These are phyloP conservation scores for Terfezia boudieri DNA, from an alignment of 495 filamentous ascomycete species.

Conservation along the genomic window DNA sequence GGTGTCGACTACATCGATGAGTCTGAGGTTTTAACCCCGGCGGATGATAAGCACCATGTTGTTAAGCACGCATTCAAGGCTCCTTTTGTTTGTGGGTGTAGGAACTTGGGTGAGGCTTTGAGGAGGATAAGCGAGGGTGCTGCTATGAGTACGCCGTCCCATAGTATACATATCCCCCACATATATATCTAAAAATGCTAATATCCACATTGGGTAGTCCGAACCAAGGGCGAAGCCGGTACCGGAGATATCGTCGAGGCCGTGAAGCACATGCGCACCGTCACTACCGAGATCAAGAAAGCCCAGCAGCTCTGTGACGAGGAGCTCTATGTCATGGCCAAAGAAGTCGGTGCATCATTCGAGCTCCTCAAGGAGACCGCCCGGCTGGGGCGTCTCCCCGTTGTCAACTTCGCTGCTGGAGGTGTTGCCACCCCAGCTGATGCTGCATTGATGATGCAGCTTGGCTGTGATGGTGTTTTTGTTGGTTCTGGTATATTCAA, in stretches of 20 bases:
- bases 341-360: constrained; percentile 55
- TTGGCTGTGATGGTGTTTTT: constrained; percentile 95
- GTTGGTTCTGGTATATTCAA: constrained; percentile 97
- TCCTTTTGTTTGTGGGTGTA: constrained; percentile 93
- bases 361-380: constrained; percentile 68
- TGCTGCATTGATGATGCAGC: constrained; percentile 96
- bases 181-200: neutral
- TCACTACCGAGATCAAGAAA: constrained; percentile 58
- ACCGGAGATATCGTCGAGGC: constrained; percentile 98
- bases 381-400: constrained; percentile 66
- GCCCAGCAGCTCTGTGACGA: constrained; percentile 41
- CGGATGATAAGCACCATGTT: constrained; percentile 77
- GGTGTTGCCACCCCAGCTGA: constrained; percentile 91
- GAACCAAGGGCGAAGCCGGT: constrained; percentile 93
- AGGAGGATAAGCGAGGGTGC: constrained; percentile 82
- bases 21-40: constrained; percentile 87
- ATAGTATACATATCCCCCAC: neutral
- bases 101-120: constrained; percentile 85
- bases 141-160: constrained; percentile 44
- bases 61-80: constrained; percentile 63
- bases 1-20: constrained; percentile 97
- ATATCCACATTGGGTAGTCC: constrained; percentile 23
- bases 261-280: constrained; percentile 84
- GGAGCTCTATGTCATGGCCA: constrained; percentile 53
- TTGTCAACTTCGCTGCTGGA: constrained; percentile 97